Conservation (phyloP, 345 rosid genomes). For the Sonneratia caseolaris region DNA sequence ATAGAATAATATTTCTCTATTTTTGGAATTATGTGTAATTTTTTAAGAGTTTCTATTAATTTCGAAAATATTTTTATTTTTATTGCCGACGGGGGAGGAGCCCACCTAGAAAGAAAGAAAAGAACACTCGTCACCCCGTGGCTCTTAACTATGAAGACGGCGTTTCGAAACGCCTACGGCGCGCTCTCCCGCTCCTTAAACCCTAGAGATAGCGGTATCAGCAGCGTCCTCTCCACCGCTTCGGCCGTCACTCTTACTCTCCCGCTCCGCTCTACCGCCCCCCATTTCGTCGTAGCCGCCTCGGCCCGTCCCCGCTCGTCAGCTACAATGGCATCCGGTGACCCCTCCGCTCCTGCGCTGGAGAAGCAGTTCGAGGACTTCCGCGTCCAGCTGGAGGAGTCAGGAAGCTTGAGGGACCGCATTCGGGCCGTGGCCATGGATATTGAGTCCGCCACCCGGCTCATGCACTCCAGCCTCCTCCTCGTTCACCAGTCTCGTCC, state of each 20-base stretch:
- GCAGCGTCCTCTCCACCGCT: slow-evolving; percentile 15
- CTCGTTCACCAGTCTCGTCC: slow-evolving; percentile 86
- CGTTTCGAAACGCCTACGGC: slow-evolving; percentile 35
- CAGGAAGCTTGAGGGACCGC: slow-evolving; percentile 59
- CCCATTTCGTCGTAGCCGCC: slow-evolving; percentile 1
- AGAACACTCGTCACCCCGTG: background rate
- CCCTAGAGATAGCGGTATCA: slow-evolving; percentile 19
- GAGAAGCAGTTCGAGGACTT: slow-evolving; percentile 77
- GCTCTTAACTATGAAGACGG: slow-evolving; percentile 24
- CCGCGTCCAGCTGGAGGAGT: slow-evolving; percentile 62
- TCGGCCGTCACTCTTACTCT: slow-evolving; percentile 14
- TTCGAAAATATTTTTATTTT: too few species aligned
- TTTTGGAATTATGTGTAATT: too few species aligned
- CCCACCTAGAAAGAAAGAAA: background rate
- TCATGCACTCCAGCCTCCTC: slow-evolving; percentile 67
- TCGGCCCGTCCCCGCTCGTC: slow-evolving; percentile 11
- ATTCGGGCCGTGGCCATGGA: slow-evolving; percentile 62
- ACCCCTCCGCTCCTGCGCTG: slow-evolving; percentile 24
- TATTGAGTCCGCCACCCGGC: slow-evolving; percentile 64
- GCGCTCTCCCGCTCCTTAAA: slow-evolving; percentile 29
- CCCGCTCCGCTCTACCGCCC: slow-evolving; percentile 10
- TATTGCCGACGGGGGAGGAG: too few species aligned
- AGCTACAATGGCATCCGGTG: slow-evolving; percentile 47
- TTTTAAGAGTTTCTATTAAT: too few species aligned
- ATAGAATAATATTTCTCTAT: too few species aligned